Percentiles rank a stretch among this genome's conserved stretches.
These are phyloP conservation scores for Porodaedalea pini DNA, from an alignment of 1,284 basidiomycete species.

Conservation along the genomic window DNA sequence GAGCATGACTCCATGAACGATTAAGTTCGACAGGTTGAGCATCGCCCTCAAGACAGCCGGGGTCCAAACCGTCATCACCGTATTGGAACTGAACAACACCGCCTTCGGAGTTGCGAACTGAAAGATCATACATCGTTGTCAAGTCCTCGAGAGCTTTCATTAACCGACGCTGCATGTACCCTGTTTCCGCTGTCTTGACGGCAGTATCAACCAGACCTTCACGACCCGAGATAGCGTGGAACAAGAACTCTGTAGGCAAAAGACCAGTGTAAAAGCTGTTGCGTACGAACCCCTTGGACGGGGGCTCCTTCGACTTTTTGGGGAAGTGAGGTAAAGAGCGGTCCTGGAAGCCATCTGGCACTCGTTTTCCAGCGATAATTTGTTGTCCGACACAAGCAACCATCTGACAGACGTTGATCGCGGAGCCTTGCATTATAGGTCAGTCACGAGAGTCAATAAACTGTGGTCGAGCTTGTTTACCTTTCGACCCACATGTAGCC, in stretches of 20 bases:
- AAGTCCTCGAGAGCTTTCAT: slow-evolving; percentile 99
- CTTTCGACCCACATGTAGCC: slow-evolving; percentile 99
- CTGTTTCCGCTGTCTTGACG: slow-evolving; percentile 99
- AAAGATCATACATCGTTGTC: slow-evolving; percentile 94
- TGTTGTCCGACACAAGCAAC: slow-evolving; percentile 99
- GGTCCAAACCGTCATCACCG: slow-evolving; percentile 96
- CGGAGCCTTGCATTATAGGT: slow-evolving; percentile 76
- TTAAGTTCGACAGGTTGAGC: slow-evolving; percentile 89
- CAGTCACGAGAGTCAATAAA: not conserved
- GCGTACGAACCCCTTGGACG: slow-evolving; percentile 96
- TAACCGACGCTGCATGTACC: slow-evolving; percentile 97
- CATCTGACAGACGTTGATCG: slow-evolving; percentile 99
- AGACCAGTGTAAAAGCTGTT: slow-evolving; percentile 97
- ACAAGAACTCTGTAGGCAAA: slow-evolving; percentile 95
- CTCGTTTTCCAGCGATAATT: slow-evolving; percentile 97
- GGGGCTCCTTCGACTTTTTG: slow-evolving; percentile 96
- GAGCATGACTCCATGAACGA: slow-evolving; percentile 86
- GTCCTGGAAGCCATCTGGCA: slow-evolving; percentile 99
- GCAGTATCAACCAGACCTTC: slow-evolving; percentile 99
- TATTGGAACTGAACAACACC: slow-evolving; percentile 98
- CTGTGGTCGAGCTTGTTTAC: slow-evolving; percentile 35
- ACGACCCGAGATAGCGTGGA: slow-evolving; percentile 98
- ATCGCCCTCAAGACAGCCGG: slow-evolving; percentile 93
- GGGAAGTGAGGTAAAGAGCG: slow-evolving; percentile 97
- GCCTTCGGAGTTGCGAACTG: slow-evolving; percentile 94